Evolutionary conservation across 345 rosid species (phyloP).

Genomic region (Eucalyptus marginata): DNA sequence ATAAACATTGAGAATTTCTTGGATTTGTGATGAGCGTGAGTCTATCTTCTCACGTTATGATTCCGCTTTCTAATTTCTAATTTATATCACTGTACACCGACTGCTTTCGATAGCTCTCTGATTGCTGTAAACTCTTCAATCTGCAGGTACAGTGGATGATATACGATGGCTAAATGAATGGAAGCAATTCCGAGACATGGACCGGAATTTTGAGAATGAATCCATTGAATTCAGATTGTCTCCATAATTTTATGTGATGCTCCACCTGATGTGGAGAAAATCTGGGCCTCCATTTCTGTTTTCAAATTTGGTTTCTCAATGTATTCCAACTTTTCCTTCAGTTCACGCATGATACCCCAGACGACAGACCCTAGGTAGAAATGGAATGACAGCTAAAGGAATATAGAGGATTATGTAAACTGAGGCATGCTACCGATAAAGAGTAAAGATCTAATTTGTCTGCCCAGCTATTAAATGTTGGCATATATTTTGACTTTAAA

Average conservation of each 20-base stretch:
- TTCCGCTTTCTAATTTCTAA: neutral
- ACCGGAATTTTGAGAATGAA: neutral
- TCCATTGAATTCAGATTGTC: neutral
- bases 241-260: neutral
- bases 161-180: neutral
- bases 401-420: neutral
- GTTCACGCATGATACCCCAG: neutral
- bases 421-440: neutral
- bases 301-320: neutral
- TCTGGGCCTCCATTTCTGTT: neutral
- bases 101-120: neutral
- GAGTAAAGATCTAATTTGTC: neutral
- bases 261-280: neutral
- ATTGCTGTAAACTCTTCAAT: neutral
- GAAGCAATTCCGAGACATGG: neutral
- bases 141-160: neutral
- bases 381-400: neutral
- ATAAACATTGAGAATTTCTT: slow-evolving; percentile 34
- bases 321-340: neutral
- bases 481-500: too few species aligned
- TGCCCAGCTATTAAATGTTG: neutral
- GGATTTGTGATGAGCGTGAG: neutral
- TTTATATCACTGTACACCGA: neutral
- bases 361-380: neutral
- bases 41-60: neutral